These are phyloP conservation scores for Nepenthes mirabilis DNA, from an alignment of 148 eudicot species.

Conservation along the genomic window DNA sequence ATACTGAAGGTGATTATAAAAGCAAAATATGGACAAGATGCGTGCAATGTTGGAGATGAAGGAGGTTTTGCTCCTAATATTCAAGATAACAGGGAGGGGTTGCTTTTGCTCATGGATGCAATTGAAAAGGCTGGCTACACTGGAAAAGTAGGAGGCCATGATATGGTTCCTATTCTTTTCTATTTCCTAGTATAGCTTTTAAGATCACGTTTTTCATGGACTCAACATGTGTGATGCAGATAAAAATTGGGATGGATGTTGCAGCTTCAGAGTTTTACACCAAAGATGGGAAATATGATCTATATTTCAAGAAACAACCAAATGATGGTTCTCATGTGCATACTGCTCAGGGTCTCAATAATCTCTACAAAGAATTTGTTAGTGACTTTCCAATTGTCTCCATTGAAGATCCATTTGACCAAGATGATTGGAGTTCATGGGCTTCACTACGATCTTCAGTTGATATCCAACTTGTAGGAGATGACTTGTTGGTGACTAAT, in stretches of 20 bases:
- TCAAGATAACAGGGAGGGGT: constrained; percentile 92
- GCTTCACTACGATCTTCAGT: constrained; percentile 71
- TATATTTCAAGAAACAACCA: constrained; percentile 94
- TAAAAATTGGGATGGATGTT: constrained; percentile 98
- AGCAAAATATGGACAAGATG: constrained; percentile 98
- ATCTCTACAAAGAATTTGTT: constrained; percentile 77
- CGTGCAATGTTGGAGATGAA: constrained; percentile 98
- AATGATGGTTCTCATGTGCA: constrained; percentile 96
- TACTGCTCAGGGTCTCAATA: constrained; percentile 60
- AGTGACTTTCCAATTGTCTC: constrained; percentile 91
- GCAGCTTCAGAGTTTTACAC: constrained; percentile 96
- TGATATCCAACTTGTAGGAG: constrained; percentile 90
- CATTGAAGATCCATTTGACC: constrained; percentile 99
- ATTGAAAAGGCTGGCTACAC: constrained; percentile 97
- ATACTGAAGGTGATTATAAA: constrained; percentile 84
- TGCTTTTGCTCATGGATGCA: constrained; percentile 80
- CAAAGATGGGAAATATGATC: constrained; percentile 82
- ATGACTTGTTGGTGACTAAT: constrained; percentile 94
- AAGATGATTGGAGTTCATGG: constrained; percentile 98
- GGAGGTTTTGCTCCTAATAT: constrained; percentile 99
- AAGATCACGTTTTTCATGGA: constrained; percentile 5
- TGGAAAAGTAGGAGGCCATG: constrained; percentile 53
- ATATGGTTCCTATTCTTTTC: constrained; percentile 4
- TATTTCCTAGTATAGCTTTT: background rate
- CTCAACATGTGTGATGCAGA: constrained; percentile 33